Evolutionary conservation across 495 filamentous ascomycete species (phyloP).

Genomic region (Xanthoparmelia taractica): DNA sequence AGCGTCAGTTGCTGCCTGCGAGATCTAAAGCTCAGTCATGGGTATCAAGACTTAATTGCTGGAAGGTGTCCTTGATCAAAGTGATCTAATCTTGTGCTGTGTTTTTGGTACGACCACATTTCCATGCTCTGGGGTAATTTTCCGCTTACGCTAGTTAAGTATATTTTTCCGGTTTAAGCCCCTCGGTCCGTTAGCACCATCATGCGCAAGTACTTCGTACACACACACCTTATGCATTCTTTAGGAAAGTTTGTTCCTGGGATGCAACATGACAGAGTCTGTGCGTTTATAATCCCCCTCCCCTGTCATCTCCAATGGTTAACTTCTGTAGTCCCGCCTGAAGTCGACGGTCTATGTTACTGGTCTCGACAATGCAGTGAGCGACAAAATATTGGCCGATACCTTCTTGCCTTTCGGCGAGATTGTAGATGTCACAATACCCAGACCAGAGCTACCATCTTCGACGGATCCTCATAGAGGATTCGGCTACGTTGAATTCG

Average conservation of each 20-base stretch:
- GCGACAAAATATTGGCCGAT: constrained; percentile 63
- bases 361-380: constrained; percentile 75
- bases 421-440: constrained; percentile 80
- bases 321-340: constrained; percentile 49
- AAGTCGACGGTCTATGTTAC: constrained; percentile 89
- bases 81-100: no score
- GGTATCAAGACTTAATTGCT: neutral
- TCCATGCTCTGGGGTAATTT: no score
- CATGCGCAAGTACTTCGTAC: neutral
- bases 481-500: constrained; percentile 96
- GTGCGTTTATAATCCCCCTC: neutral
- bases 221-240: neutral
- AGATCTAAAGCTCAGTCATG: neutral
- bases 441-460: constrained; percentile 69
- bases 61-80: constrained; percentile 10
- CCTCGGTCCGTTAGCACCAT: neutral
- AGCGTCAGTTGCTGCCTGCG: neutral
- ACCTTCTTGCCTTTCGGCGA: constrained; percentile 96
- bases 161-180: neutral
- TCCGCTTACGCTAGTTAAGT: neutral
- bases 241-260: no score
- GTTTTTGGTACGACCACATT: neutral
- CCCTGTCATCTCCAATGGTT: neutral
- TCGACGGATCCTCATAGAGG: constrained; percentile 72
- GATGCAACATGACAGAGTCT: constrained; percentile 19